phyloP scores from a whole-genome alignment of 2,329 filamentous ascomycete species.

The Pseudovirgaria hyperparasitica region DNA sequence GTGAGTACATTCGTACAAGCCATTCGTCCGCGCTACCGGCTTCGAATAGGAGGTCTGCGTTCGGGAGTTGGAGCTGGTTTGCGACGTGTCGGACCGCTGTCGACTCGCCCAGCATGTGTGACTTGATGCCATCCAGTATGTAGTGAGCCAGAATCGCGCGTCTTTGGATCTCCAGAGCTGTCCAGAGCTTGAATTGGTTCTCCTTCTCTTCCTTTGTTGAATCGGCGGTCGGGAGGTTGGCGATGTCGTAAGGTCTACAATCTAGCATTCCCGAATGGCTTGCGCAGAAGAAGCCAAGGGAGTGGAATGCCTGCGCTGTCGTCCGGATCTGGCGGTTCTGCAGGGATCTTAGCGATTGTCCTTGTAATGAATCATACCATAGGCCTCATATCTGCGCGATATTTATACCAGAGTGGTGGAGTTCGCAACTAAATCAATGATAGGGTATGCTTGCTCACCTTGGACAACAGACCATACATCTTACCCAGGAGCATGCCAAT shows the following conservation, averaged over 20 bases:
- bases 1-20: constrained; percentile 22
- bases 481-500: no score
- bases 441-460: no score
- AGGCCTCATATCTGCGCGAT: no score
- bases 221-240: constrained; percentile 21
- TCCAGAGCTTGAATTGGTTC: constrained; percentile 29
- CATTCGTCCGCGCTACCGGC: constrained; percentile 29
- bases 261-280: no score
- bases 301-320: no score
- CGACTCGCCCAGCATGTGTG: constrained; percentile 29
- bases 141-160: constrained; percentile 32
- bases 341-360: no score
- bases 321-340: no score
- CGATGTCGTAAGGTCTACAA: no score
- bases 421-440: no score
- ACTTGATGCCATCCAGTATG: constrained; percentile 32
- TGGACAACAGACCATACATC: no score
- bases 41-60: constrained; percentile 28
- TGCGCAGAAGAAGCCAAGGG: background rate
- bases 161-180: constrained; percentile 31
- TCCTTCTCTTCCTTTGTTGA: constrained; percentile 24
- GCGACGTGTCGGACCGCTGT: constrained; percentile 30
- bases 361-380: no score
- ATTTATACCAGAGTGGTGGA: no score
- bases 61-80: constrained; percentile 28